Evolutionary conservation across 2,329 filamentous ascomycete genomes (phyloP).

Genomic region (Lasiodiplodia sp.): DNA sequence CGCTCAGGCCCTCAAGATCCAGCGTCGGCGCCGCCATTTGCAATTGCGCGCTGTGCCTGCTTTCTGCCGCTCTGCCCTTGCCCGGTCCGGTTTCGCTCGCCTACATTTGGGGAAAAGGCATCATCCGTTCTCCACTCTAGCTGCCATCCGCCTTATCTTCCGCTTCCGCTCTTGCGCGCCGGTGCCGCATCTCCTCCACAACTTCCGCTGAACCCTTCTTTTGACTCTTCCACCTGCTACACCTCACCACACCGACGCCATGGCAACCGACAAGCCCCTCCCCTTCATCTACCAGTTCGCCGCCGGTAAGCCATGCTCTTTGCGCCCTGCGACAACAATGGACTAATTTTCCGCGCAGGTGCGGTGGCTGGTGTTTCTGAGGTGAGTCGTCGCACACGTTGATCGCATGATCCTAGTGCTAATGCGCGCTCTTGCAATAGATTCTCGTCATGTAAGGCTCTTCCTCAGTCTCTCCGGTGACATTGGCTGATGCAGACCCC

Average conservation of each 20-base stretch:
- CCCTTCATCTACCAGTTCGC: constrained; percentile 95
- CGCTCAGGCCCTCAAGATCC: constrained; percentile 9
- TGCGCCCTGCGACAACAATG: constrained; percentile 39
- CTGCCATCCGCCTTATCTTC: constrained; percentile 21
- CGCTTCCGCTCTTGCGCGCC: constrained; percentile 20
- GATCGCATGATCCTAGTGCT: constrained; percentile 33
- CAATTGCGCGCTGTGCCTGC: constrained; percentile 2
- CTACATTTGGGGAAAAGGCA: constrained; percentile 7
- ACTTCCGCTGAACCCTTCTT: constrained; percentile 27
- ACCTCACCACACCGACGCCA: constrained; percentile 37
- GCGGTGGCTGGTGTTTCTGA: constrained; percentile 98
- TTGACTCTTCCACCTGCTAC: constrained; percentile 30
- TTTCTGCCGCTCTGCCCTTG: not conserved
- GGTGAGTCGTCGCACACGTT: constrained; percentile 62
- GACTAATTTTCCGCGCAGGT: constrained; percentile 59
- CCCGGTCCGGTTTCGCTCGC: constrained; percentile 3
- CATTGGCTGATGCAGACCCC: constrained; percentile 35
- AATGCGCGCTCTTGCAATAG: constrained; percentile 56
- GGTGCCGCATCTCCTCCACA: constrained; percentile 13
- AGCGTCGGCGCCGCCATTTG: constrained; percentile 5
- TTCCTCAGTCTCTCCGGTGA: constrained; percentile 19
- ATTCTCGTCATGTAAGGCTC: constrained; percentile 81
- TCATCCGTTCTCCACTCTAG: not conserved
- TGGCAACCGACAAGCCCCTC: constrained; percentile 73
- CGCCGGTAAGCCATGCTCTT: constrained; percentile 68